Conservation (phyloP, 805 yeast species). For the Starmerella davenportii region DNA sequence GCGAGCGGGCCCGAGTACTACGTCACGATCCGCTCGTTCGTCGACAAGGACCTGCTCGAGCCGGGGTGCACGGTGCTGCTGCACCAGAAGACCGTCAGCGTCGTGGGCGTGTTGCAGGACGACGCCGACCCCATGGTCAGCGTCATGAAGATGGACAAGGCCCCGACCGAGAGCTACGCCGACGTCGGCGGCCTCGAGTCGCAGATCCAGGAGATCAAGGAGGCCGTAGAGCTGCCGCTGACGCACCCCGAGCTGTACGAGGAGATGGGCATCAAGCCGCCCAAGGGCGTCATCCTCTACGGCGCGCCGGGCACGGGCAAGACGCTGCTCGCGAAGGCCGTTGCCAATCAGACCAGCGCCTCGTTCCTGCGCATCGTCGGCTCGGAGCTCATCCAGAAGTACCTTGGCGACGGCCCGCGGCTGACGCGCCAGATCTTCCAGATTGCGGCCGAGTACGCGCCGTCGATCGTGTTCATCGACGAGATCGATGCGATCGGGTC, state of each 20-base stretch:
- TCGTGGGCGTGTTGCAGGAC: constrained; percentile 96
- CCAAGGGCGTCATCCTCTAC: constrained; percentile 90
- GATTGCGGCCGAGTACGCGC: constrained; percentile 92
- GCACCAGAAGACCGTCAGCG: constrained; percentile 87
- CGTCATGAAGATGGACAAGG: constrained; percentile 93
- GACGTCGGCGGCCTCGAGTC: constrained; percentile 93
- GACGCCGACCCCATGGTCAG: constrained; percentile 96
- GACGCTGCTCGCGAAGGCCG: constrained; percentile 89
- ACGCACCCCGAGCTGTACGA: constrained; percentile 94
- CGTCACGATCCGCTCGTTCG: constrained; percentile 88
- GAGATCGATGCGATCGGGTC: constrained; percentile 98
- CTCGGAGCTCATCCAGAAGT: constrained; percentile 89
- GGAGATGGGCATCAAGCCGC: constrained; percentile 97
- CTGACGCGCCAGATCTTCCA: constrained; percentile 86
- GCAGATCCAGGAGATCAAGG: constrained; percentile 95
- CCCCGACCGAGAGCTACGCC: constrained; percentile 91
- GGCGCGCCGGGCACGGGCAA: constrained; percentile 99
- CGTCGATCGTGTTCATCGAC: constrained; percentile 94
- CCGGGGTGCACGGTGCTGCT: constrained; percentile 92
- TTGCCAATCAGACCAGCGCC: constrained; percentile 93
- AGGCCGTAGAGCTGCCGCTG: constrained; percentile 85
- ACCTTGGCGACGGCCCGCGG: constrained; percentile 95
- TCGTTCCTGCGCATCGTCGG: constrained; percentile 93
- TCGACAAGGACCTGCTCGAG: constrained; percentile 85
- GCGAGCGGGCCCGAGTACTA: constrained; percentile 95